These are phyloP conservation scores for Cyclotella atomus DNA, from an alignment of 108 stramenopile species.

Conservation along the genomic window DNA sequence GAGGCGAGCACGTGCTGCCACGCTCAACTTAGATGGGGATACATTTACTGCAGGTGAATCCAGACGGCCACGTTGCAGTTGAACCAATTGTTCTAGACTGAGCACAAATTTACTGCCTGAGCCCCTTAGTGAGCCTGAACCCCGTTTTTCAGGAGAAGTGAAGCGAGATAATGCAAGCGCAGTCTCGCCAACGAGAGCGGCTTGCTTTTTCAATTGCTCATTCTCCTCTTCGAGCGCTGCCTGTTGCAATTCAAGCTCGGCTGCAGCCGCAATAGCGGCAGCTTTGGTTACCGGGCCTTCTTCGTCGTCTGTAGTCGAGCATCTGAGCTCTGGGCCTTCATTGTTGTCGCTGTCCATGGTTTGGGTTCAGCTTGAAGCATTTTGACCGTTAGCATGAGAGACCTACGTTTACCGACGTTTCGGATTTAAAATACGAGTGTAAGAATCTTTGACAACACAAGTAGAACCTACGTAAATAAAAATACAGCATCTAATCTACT, in stretches of 20 bases:
- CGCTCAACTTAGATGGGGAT: constrained; percentile 3
- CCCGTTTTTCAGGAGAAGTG: neutral
- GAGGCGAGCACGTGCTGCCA: constrained; percentile 26
- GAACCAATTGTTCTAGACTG: neutral
- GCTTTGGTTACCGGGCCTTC: constrained; percentile 29
- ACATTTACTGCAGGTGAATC: neutral
- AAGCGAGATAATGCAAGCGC: constrained; percentile 29
- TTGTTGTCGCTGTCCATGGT: no score
- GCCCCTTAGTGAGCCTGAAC: neutral
- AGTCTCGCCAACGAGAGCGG: constrained; percentile 19
- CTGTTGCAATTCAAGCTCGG: neutral
- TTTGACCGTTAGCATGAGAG: no score
- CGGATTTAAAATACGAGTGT: no score
- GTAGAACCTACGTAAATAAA: no score
- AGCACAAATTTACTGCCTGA: neutral
- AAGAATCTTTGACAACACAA: no score
- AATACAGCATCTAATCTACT: no score
- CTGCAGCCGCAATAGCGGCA: neutral
- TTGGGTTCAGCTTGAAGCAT: no score
- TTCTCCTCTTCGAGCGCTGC: neutral
- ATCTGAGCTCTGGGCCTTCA: no score
- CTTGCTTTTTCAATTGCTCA: constrained; percentile 2
- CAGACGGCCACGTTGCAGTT: neutral
- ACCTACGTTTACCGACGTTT: no score
- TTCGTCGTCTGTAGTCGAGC: neutral